Evolutionary conservation across 148 eudicot genomes (phyloP), one percentile per base, ranked within the genome.

Genomic region (Rhododendron kiyosumense): DNA sequence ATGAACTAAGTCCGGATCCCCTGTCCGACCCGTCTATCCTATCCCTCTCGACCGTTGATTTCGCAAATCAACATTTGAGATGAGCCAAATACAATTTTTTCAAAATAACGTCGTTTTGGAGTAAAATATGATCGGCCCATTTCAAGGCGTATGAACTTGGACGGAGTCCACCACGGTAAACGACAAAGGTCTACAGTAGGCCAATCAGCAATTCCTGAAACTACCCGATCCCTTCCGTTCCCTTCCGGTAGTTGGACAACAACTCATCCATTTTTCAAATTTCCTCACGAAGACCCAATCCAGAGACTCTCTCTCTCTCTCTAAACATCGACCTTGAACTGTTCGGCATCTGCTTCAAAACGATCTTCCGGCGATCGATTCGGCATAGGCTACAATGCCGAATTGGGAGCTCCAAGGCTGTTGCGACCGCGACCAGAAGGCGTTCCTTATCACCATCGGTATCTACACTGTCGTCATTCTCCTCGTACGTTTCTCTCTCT

Each of bases 341-440:
- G 12, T 2, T 7, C 22, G 38, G 59, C 28, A 30, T 52, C 38
- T 71, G 12, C 45, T 9, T 24, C 48, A 0, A 34, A 59, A 0
- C 17, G 81, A 22, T 45, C 28, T 41, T 79, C 81, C 4, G 18
- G 57, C 28, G 69, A 59, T 81, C 41, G 75, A 69, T 86, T 86
- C 59, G 51, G 85, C 84, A 78, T 28, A 54, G 17, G 18, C 73
- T n/a, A 26, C 49, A 81, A 90, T 87, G 84, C 89, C 96, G 67
- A 95, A 95, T 84, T 94, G 98, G 98, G 96, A 93, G 88, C 90
- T 95, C 7, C 91, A 87, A 67, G 90, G 91, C 32, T 95, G 98
- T 79, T 95, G 98, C 71, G 88, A 95, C 57, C 91, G 78, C 34
- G 93, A 95, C 32, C 98, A 95, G 83, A 88, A 85, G 81, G 87